These are phyloP conservation scores for Neurospora sp. DNA, from an alignment of 495 filamentous ascomycete species.

Conservation along the genomic window DNA sequence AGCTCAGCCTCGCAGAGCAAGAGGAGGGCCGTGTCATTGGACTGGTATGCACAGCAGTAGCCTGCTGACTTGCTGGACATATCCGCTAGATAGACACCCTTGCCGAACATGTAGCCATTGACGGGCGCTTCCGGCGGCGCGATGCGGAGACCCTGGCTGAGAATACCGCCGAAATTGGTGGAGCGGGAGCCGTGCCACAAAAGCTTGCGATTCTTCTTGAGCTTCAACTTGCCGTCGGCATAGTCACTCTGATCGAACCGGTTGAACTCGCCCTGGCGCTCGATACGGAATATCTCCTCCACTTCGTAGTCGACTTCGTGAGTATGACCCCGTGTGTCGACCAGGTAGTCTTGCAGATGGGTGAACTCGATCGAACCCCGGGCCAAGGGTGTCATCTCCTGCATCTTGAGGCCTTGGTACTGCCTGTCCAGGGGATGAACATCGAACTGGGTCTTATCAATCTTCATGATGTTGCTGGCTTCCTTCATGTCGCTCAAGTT, in stretches of 20 bases:
- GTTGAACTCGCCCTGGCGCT: constrained; percentile 61
- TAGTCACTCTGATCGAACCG: constrained; percentile 51
- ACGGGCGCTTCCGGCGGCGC: constrained; percentile 76
- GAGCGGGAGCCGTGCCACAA: constrained; percentile 77
- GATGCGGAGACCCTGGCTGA: constrained; percentile 77
- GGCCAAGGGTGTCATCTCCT: constrained; percentile 66
- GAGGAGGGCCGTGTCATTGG: constrained; percentile 42
- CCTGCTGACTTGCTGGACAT: constrained; percentile 63
- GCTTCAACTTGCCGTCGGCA: constrained; percentile 13
- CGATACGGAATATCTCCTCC: constrained; percentile 75
- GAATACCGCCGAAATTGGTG: constrained; percentile 49
- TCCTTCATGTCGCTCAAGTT: constrained; percentile 75
- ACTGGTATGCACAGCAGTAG: constrained; percentile 51
- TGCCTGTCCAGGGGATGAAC: constrained; percentile 60
- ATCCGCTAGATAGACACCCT: constrained; percentile 87
- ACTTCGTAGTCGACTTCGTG: constrained; percentile 51
- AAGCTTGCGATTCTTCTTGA: constrained; percentile 48
- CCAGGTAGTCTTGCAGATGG: constrained; percentile 55
- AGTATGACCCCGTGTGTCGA: constrained; percentile 48
- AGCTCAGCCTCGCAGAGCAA: constrained; percentile 76
- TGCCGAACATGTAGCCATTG: constrained; percentile 71
- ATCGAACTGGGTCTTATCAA: constrained; percentile 37
- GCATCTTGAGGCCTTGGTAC: constrained; percentile 57
- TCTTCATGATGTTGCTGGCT: constrained; percentile 65
- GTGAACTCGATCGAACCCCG: constrained; percentile 48